These are phyloP conservation scores for Fusarium keratoplasticum DNA, from an alignment of 2,329 filamentous ascomycete genomes.

Conservation along the genomic window DNA sequence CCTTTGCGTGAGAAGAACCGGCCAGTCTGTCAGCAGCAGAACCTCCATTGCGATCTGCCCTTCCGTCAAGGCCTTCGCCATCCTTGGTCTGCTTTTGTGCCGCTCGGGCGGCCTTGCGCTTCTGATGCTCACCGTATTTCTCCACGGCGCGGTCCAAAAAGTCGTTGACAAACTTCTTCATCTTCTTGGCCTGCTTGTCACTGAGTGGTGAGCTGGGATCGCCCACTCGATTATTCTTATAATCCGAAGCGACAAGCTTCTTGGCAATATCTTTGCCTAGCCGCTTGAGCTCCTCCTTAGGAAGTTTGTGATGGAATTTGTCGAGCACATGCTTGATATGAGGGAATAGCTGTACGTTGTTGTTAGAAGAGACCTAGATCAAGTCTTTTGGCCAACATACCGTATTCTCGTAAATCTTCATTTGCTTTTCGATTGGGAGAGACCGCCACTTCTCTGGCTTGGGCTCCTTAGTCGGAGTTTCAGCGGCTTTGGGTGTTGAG, in stretches of 20 bases:
- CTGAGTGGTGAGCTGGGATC: slow-evolving; percentile 79
- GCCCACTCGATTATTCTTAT: slow-evolving; percentile 86
- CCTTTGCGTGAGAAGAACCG: slow-evolving; percentile 34
- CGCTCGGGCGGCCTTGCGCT: slow-evolving; percentile 65
- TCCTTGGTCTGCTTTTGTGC: slow-evolving; percentile 40
- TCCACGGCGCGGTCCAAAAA: slow-evolving; percentile 88
- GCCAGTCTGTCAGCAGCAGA: slow-evolving; percentile 29
- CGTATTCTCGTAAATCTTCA: slow-evolving; percentile 94
- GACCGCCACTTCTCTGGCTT: slow-evolving; percentile 79
- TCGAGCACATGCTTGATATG: slow-evolving; percentile 87
- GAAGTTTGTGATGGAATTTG: slow-evolving; percentile 87
- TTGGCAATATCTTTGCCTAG: slow-evolving; percentile 79
- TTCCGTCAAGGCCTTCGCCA: slow-evolving; percentile 15
- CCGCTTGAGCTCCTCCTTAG: slow-evolving; percentile 78
- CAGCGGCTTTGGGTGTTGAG: slow-evolving; percentile 73
- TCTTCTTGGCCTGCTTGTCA: slow-evolving; percentile 82
- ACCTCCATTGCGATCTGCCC: slow-evolving; percentile 10
- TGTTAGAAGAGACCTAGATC: slow-evolving; percentile 18
- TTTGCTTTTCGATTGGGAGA: slow-evolving; percentile 83
- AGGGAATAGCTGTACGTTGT: slow-evolving; percentile 74
- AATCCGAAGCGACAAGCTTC: slow-evolving; percentile 91
- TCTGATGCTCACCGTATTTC: slow-evolving; percentile 78
- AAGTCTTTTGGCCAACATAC: slow-evolving; percentile 62
- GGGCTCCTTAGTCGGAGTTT: slow-evolving; percentile 65
- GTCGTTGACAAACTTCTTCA: slow-evolving; percentile 85